phyloP scores from a whole-genome alignment of 495 filamentous ascomycete genomes.

The Eremomyces bilateralis region DNA sequence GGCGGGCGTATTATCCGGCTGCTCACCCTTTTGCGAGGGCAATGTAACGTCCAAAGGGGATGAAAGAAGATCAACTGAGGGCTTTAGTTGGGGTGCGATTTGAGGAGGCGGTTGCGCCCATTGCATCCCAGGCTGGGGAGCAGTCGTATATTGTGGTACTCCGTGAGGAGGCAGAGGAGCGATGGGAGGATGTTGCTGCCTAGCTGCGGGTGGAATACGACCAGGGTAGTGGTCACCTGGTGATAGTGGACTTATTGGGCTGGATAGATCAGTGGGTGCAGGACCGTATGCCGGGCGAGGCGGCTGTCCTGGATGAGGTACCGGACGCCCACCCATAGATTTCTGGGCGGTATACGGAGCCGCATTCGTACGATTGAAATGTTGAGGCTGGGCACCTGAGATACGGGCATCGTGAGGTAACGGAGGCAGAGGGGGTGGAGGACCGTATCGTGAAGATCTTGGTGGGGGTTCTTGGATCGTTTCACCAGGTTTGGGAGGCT shows the following conservation, averaged over 20 bases:
- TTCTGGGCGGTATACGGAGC: too few species aligned
- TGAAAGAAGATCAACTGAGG: slow-evolving; percentile 44
- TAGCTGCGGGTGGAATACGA: too few species aligned
- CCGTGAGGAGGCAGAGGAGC: slow-evolving; percentile 3
- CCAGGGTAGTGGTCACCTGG: too few species aligned
- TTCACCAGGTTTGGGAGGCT: slow-evolving; percentile 18
- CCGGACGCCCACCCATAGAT: too few species aligned
- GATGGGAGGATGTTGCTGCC: slow-evolving; percentile 3
- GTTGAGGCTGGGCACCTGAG: too few species aligned
- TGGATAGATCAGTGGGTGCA: too few species aligned
- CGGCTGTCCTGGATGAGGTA: too few species aligned
- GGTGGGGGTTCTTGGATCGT: slow-evolving; percentile 5
- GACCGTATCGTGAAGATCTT: slow-evolving; percentile 8
- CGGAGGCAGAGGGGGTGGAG: slow-evolving; percentile 12
- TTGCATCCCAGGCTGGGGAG: too few species aligned
- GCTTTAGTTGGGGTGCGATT: slow-evolving; percentile 13
- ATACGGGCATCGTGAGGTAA: slow-evolving; percentile 6
- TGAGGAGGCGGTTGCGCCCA: slow-evolving; percentile 8
- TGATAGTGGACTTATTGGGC: too few species aligned
- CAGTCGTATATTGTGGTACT: too few species aligned
- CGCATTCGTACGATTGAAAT: too few species aligned
- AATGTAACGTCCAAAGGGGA: slow-evolving; percentile 45
- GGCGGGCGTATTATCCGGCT: slow-evolving; percentile 27
- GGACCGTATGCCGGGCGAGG: too few species aligned
- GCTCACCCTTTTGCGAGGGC: slow-evolving; percentile 26